A percentile compares a stretch with the other conserved stretches of the same genome.
Conservation (phyloP, 2,329 filamentous ascomycete genomes). For the Exophiala oligosperma region DNA sequence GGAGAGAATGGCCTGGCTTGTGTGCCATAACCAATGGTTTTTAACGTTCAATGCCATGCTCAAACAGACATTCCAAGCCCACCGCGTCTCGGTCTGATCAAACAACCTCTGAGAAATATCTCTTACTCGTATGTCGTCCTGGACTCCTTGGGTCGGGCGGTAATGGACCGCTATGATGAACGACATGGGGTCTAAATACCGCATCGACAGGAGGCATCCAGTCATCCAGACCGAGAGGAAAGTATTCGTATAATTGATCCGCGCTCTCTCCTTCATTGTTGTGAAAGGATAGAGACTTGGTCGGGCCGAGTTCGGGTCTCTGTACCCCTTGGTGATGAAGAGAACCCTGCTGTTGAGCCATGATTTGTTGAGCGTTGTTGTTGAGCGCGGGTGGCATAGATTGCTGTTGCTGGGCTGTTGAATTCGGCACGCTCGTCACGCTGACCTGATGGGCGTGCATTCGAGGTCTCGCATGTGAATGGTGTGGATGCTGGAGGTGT, state of each 20-base stretch:
- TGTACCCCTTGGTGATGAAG: neutral
- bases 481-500: neutral
- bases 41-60: no score
- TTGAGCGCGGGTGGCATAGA: neutral
- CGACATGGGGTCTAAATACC: constrained; percentile 87
- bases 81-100: constrained; percentile 1
- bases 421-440: constrained; percentile 18
- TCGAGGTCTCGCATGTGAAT: constrained; percentile 15
- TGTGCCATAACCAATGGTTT: no score
- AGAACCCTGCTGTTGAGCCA: no score
- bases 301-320: constrained; percentile 17
- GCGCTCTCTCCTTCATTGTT: constrained; percentile 40
- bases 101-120: constrained; percentile 30
- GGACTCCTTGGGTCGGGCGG: constrained; percentile 25
- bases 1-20: no score
- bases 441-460: constrained; percentile 24
- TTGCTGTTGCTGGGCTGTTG: constrained; percentile 4
- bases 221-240: constrained; percentile 85
- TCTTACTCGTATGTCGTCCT: constrained; percentile 27
- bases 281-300: constrained; percentile 17
- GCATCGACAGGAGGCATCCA: constrained; percentile 90
- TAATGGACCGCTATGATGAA: constrained; percentile 64
- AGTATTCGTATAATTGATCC: constrained; percentile 91
- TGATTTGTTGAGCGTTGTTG: no score
- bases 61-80: no score